These are phyloP conservation scores for Maudiozyma turicensis DNA, from an alignment of 805 yeast species.

Conservation along the genomic window DNA sequence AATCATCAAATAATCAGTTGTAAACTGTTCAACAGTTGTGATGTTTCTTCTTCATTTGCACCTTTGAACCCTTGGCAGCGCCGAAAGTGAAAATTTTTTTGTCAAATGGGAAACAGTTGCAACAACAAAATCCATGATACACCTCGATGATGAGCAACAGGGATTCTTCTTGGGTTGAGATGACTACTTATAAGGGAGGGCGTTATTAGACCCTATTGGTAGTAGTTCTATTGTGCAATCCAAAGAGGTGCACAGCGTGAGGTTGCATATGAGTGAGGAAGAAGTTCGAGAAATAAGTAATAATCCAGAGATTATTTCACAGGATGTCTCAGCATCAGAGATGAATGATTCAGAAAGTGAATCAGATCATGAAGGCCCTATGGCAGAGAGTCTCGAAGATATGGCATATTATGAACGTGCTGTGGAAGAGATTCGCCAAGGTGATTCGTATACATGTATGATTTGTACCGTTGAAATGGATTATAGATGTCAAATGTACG, in stretches of 20 bases:
- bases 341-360: not conserved
- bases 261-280: not conserved
- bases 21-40: too few species aligned
- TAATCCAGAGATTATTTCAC: not conserved
- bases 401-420: conserved; percentile 27
- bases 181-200: too few species aligned
- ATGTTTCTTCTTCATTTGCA: too few species aligned
- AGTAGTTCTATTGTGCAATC: too few species aligned
- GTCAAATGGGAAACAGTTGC: too few species aligned
- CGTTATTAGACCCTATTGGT: too few species aligned
- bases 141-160: too few species aligned
- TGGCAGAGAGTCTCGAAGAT: conserved; percentile 7
- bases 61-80: too few species aligned
- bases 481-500: conserved; percentile 58
- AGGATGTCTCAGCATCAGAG: not conserved
- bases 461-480: conserved; percentile 83
- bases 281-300: not conserved
- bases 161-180: too few species aligned
- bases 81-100: too few species aligned
- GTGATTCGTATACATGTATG: conserved; percentile 71
- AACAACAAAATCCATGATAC: too few species aligned
- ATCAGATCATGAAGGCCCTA: conserved; percentile 2
- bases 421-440: conserved; percentile 25
- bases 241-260: too few species aligned
- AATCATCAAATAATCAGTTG: not conserved